These are phyloP conservation scores for Hyaloscypha variabilis DNA, from an alignment of 495 filamentous ascomycete genomes.

Conservation along the genomic window DNA sequence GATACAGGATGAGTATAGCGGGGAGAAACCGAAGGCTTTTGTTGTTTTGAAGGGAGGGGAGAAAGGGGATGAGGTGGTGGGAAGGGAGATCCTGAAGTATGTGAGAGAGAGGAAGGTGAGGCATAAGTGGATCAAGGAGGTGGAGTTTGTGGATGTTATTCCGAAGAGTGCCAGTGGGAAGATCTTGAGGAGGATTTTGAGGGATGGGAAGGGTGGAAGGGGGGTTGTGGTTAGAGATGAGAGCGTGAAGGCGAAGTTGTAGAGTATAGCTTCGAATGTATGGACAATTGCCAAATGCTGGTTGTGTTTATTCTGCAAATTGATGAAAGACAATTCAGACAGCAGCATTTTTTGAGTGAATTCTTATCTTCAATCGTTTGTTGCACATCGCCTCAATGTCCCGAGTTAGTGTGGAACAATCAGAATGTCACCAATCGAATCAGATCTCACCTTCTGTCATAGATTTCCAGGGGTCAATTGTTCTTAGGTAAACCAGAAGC, in stretches of 20 bases:
- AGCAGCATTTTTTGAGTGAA: too few species aligned
- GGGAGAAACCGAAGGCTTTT: constrained; percentile 68
- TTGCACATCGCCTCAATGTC: too few species aligned
- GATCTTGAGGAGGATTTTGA: constrained; percentile 72
- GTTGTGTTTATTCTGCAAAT: not conserved
- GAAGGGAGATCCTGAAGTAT: constrained; percentile 50
- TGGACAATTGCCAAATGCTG: not conserved
- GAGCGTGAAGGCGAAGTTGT: constrained; percentile 18
- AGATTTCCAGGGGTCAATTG: too few species aligned
- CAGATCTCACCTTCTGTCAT: too few species aligned
- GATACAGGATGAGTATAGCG: constrained; percentile 62
- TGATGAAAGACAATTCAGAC: too few species aligned
- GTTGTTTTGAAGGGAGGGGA: constrained; percentile 50
- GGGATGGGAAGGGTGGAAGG: constrained; percentile 21
- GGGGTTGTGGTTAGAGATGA: constrained; percentile 15
- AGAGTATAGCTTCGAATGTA: not conserved
- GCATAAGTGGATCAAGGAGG: constrained; percentile 67
- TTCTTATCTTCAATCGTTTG: too few species aligned
- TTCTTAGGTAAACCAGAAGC: too few species aligned
- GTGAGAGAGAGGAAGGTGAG: constrained; percentile 63
- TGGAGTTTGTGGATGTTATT: constrained; percentile 64
- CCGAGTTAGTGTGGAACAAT: too few species aligned
- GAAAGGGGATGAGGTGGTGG: constrained; percentile 37
- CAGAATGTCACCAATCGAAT: too few species aligned
- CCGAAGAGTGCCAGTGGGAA: constrained; percentile 86